Evolutionary conservation across 2,329 filamentous ascomycete genomes (phyloP).

Genomic region (Clonostachys rhizophaga): DNA sequence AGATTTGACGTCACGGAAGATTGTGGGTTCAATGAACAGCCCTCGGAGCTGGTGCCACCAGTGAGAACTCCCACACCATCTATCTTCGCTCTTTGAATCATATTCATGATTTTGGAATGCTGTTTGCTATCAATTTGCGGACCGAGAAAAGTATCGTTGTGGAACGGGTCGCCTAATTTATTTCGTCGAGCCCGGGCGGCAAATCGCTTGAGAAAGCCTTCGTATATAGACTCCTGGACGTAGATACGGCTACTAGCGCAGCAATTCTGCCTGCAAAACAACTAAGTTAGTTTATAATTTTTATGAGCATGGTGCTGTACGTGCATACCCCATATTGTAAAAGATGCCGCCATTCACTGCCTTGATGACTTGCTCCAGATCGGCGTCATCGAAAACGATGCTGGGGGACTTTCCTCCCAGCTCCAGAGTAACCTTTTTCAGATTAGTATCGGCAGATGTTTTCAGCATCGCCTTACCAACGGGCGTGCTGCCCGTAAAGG

Average conservation of each 20-base stretch:
- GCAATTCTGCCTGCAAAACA: constrained; percentile 30
- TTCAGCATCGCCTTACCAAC: constrained; percentile 79
- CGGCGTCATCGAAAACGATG: constrained; percentile 96
- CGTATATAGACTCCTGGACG: constrained; percentile 50
- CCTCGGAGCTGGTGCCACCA: constrained; percentile 42
- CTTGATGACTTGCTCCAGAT: constrained; percentile 78
- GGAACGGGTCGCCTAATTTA: constrained; percentile 21
- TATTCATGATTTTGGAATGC: constrained; percentile 19
- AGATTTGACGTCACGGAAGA: constrained; percentile 15
- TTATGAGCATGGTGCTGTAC: constrained; percentile 71
- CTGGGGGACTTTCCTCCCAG: constrained; percentile 94
- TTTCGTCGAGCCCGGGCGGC: constrained; percentile 50
- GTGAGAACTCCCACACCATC: constrained; percentile 56
- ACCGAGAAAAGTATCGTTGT: constrained; percentile 50
- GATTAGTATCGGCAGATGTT: constrained; percentile 71
- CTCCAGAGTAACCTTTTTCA: constrained; percentile 84
- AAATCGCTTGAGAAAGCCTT: constrained; percentile 56
- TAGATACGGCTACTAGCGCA: constrained; percentile 35
- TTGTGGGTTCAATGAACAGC: constrained; percentile 19
- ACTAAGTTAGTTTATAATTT: constrained; percentile 65
- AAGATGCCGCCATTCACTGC: constrained; percentile 26
- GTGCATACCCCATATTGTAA: constrained; percentile 49
- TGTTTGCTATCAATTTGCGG: constrained; percentile 33
- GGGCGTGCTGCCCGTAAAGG: constrained; percentile 78
- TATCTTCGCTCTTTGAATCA: constrained; percentile 19